phyloP scores from a whole-genome alignment of 2,329 filamentous ascomycete genomes.

The Chaetomium sp. region DNA sequence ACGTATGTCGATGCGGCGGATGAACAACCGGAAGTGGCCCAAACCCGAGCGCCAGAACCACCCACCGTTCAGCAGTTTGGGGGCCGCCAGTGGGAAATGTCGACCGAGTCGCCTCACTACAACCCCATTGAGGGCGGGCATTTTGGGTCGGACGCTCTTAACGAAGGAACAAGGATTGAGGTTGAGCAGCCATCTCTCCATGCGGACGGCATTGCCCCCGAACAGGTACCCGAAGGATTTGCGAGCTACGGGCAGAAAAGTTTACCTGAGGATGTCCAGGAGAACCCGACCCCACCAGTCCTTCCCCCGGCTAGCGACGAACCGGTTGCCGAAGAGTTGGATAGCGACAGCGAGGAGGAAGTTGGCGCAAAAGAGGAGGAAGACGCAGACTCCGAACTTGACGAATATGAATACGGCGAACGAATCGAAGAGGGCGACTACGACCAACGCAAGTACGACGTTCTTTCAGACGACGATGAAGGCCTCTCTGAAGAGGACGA shows the following conservation, averaged over 20 bases:
- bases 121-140: constrained; percentile 22
- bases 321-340: constrained; percentile 1
- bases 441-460: constrained; percentile 24
- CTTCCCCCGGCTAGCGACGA: background rate
- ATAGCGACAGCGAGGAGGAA: constrained; percentile 16
- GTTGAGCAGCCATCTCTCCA: constrained; percentile 13
- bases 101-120: constrained; percentile 19
- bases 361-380: constrained; percentile 16
- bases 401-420: constrained; percentile 18
- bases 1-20: constrained; percentile 14
- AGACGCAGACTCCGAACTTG: constrained; percentile 15
- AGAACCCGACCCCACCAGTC: background rate
- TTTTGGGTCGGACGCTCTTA: constrained; percentile 20
- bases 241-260: constrained; percentile 18
- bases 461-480: constrained; percentile 22
- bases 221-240: constrained; percentile 21
- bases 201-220: constrained; percentile 6
- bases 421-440: constrained; percentile 24
- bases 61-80: constrained; percentile 16
- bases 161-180: constrained; percentile 13
- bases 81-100: constrained; percentile 20
- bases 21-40: constrained; percentile 10
- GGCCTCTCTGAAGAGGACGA: constrained; percentile 21
- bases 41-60: constrained; percentile 5
- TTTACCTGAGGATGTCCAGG: background rate